These are phyloP conservation scores for Neovahlkampfia damariscottae DNA, from an alignment of 78 protist genomes.

Conservation along the genomic window DNA sequence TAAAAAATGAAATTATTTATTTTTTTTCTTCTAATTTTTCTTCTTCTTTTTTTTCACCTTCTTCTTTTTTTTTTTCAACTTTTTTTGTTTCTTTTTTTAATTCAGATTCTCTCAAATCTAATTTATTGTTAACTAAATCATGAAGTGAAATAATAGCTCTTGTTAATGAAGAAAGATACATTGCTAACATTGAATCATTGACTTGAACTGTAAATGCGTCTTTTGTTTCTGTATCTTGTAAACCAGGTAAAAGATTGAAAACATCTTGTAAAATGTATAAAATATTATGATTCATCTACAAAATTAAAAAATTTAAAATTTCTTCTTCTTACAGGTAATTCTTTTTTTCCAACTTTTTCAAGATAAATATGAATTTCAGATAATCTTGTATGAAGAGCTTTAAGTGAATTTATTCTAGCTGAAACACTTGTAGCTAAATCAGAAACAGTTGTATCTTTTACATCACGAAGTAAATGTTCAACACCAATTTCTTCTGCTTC, in stretches of 20 bases:
- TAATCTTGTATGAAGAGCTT: conserved; percentile 34
- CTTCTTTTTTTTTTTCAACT: neutral
- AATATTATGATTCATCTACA: conserved; percentile 76
- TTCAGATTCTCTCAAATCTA: conserved; percentile 15
- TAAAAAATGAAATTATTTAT: no score
- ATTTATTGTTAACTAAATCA: conserved; percentile 82
- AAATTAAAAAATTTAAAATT: no score
- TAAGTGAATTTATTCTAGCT: conserved; percentile 49
- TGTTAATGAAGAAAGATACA: conserved; percentile 76
- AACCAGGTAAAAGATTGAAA: conserved; percentile 82
- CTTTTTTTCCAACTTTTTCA: conserved; percentile 21
- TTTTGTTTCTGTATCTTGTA: conserved; percentile 32
- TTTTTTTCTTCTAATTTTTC: neutral
- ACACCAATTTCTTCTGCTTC: conserved; percentile 97
- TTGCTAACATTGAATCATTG: conserved; percentile 75
- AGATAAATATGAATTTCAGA: conserved; percentile 41
- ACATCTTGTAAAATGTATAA: conserved; percentile 75
- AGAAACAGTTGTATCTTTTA: conserved; percentile 74
- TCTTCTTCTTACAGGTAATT: no score
- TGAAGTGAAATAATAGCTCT: conserved; percentile 87
- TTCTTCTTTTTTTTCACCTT: neutral
- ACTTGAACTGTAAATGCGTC: conserved; percentile 53
- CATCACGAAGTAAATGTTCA: conserved; percentile 89
- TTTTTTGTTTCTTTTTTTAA: neutral
- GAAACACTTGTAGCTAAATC: conserved; percentile 48